Base-by-base conservation (phyloP, 371 early-diverging fungal species). In the Saksenaea vasiformis region DNA sequence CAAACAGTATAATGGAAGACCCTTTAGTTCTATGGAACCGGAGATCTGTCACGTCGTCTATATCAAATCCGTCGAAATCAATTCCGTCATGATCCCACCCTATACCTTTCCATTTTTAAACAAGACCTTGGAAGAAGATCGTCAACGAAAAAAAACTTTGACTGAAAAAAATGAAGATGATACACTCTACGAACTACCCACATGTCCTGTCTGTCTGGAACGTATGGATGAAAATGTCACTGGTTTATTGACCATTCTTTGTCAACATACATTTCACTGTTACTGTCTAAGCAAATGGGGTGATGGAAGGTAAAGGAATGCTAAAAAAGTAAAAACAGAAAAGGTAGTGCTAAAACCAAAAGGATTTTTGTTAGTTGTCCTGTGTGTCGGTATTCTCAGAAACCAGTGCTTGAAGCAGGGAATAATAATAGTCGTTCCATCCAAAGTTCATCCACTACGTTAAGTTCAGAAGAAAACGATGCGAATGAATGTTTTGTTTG, bases 191-290 rank as follows among this genome's bases (percentile, higher is more conserved):
- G 95, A 95, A 69, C 72, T 96, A n/a, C 96, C 97, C 28, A 94
- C 92, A 0, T 98, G 98, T 65, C 97, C 98, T 5, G 95, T 96
- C 5, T 98, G 98, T 76, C 76, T 98, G 41, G 97, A 97, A 59
- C 82, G 95, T 11, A 89, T 98, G 90, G 98, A 98, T 78, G 83
- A 91, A 5, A 76, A 86, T 8, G 86, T 88, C 10, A 93, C 95
- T 9, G 96, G 96, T 1, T 69, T 98, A 28, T 60, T 95, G 55
- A 94, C 94, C 14, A 95, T 95, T 47, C 69, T 93, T 24, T 98
- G 98, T 69, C 95, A 93, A 54, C 98, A 97, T 68, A 92, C 94
- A 3, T 95, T 95, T 68, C 96, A 96, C 62, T 94, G 94, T 67
- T 76, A 87, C 54, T 95, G 98, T 71, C 66, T 97, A 8, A 83